Evolutionary conservation across 768 basidiomycete genomes (phyloP), one percentile per base, ranked within the genome.

Genomic region (Lentinus tigrinus): DNA sequence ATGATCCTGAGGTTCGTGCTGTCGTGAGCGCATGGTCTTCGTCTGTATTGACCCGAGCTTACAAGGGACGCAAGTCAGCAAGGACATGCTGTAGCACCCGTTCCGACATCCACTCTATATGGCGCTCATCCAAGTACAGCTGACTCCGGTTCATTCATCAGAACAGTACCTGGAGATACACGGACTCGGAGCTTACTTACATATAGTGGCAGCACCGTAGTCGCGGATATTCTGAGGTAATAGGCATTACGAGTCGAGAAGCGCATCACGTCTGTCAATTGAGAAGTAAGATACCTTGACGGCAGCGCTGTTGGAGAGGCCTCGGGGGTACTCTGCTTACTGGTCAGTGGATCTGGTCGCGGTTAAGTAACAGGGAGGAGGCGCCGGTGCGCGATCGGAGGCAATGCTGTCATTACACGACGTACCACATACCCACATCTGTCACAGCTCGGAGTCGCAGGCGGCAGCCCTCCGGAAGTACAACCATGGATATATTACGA

Each of bases 81-180:
- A 97, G 78, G 17, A 96, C 90, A 64, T 85, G 82, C 66, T 94
- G 93, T 2, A 96, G 76, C 40, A 89, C 78, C 24, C 72, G 65
- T 65, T 96, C 93, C 6, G 88, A 85, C 93, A 97, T 96, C 95
- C 95, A 97, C 54, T 85, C 79, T 16, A 91, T 72, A 75, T 97
- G 95, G 11, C 84, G 81, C 62, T 92, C 91, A 67, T 97, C 95
- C 27, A 97, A 82, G 71, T 95, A 95, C 4, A 95, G 74, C 87
- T 89, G 60, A 52, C 36, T 23, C 39, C 23, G 58, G 39, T 39
- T 37, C 44, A 54, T 49, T 31, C 54, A 38, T 27, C 38, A 47
- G 10, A 26, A 40, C 44, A 14, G 16, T 24, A 13, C 3, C 16
- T 21, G 11, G n/a, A 39, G 23, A 21, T 55, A 23, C 50, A 26